Base-by-base conservation (phyloP, 2,329 filamentous ascomycete species). In the Calonectria hongkongensis region DNA sequence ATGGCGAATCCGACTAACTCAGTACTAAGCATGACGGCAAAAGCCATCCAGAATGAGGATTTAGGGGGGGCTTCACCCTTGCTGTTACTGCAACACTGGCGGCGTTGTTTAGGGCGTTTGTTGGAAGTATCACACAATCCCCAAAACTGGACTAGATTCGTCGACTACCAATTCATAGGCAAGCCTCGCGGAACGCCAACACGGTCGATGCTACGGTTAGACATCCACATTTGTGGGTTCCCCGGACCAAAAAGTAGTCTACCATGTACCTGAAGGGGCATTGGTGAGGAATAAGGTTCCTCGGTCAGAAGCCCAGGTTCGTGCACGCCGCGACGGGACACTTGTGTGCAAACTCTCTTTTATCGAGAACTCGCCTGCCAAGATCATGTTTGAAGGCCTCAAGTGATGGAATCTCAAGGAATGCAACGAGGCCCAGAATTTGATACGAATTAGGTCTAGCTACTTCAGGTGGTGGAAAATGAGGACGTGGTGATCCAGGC, bases 91-190 rank as follows among this genome's bases (percentile, higher is more conserved):
- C 39, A 58, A 58, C 54, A 27, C n/a, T 36, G 36, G 4, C 12
- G 30, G 30, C 33, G n/a, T 39, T 16, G 5, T 39, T 21, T 4
- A 39, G 30, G 54, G 54, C 54, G 36, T 27, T 58, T 39, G n/a
- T 39, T 58, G 30, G 16, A 58, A 13, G 45, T 30, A 58, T 62
- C 45, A 50, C 65, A 28, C 54, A 18, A n/a, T 56, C 48, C 21
- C 68, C 48, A 70, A 28, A 65, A 56, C n/a, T 28, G 50, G 68
- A 47, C 60, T 58, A 63, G 65, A 48, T 51, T 60, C 13, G 25
- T 62, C 45, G 45, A 54, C 54, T 25, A 68, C 51, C 47, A 36
- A 51, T 36, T 54, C 45, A 50, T 41, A 39, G 43, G 27, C 39
- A 62, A 30, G 43, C 25, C 30, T 48, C 28, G 18, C 30, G 30